Evolutionary conservation across 2,329 filamentous ascomycete genomes (phyloP).

Genomic region (Trichoderma sp.): DNA sequence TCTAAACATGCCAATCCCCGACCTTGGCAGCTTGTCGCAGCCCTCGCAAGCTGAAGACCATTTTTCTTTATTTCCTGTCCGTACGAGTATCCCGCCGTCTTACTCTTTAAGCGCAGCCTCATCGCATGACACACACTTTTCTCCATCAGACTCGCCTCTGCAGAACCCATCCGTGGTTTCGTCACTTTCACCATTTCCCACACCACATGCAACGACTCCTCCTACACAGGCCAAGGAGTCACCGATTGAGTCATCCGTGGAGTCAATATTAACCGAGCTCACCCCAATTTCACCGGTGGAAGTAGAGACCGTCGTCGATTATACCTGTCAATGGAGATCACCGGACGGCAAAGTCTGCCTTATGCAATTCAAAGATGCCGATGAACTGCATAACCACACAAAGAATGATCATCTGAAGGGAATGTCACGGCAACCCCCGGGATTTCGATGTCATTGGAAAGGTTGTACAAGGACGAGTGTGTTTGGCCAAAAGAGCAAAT

Average conservation of each 20-base stretch:
- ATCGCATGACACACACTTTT: constrained; percentile 22
- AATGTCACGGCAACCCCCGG: constrained; percentile 43
- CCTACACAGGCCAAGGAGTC: constrained; percentile 28
- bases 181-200: constrained; percentile 28
- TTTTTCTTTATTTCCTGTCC: constrained; percentile 2
- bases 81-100: background rate
- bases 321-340: constrained; percentile 36
- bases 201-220: constrained; percentile 32
- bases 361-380: constrained; percentile 41
- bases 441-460: constrained; percentile 56
- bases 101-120: constrained; percentile 6
- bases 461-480: constrained; percentile 53
- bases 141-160: constrained; percentile 26
- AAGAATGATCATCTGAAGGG: constrained; percentile 48
- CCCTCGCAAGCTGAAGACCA: background rate
- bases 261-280: background rate
- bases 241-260: constrained; percentile 3
- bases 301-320: constrained; percentile 27
- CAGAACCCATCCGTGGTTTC: constrained; percentile 27
- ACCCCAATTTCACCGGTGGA: constrained; percentile 16
- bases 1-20: background rate
- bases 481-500: constrained; percentile 60
- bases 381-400: constrained; percentile 56
- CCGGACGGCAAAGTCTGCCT: constrained; percentile 32
- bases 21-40: background rate